A percentile compares a stretch with the other conserved stretches of the same genome.
These are phyloP conservation scores for Syzygium syzygioides DNA, from an alignment of 441 rosid species.

Conservation along the genomic window DNA sequence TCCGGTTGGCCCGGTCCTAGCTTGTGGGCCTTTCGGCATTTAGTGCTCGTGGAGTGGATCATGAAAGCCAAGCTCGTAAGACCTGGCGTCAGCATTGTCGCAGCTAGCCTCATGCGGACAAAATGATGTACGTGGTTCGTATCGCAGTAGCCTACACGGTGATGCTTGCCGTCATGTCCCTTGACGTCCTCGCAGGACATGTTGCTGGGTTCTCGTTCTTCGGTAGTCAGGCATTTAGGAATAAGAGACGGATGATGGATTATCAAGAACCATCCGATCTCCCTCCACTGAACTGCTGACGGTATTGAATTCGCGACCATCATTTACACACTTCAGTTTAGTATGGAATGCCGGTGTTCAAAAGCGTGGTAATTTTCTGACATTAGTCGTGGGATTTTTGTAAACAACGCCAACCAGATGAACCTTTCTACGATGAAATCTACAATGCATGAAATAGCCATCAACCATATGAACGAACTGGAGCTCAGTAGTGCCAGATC, in stretches of 20 bases:
- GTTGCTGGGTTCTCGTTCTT: no score
- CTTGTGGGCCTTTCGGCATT: not conserved
- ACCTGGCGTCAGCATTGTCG: not conserved
- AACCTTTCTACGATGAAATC: not conserved
- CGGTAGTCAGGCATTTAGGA: no score
- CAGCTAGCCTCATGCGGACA: not conserved
- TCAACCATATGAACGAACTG: no score
- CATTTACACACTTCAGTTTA: no score
- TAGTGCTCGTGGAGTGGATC: not conserved
- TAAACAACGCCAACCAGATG: not conserved
- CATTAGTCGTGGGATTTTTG: not conserved
- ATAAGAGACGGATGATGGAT: no score
- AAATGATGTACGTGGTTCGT: not conserved
- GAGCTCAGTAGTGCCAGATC: not conserved
- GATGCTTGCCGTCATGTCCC: conserved; percentile 3
- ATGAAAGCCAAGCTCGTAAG: not conserved
- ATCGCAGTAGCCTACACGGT: not conserved
- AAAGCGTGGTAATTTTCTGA: no score
- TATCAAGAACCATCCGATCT: no score
- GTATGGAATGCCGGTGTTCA: no score
- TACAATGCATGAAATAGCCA: not conserved
- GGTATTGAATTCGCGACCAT: no score
- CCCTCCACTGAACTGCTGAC: no score
- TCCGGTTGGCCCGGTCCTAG: no score
- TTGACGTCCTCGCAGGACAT: not conserved